Percentiles rank a stretch among this genome's conserved stretches.
phyloP scores from a whole-genome alignment of 2,329 filamentous ascomycete genomes.

The Microcyclosporella mali region DNA sequence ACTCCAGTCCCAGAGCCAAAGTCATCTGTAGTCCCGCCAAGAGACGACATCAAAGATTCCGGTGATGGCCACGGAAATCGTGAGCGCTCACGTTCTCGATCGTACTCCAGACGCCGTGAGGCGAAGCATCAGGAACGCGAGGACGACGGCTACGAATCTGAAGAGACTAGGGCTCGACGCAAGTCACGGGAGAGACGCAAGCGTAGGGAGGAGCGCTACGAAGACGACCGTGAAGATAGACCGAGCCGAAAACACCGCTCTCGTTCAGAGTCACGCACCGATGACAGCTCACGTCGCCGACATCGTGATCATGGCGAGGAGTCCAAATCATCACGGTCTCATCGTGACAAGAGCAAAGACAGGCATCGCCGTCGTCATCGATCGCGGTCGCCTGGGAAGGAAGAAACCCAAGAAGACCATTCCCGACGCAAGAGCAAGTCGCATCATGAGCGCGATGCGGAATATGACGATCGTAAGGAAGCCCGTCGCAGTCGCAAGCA shows the following conservation, averaged over 20 bases:
- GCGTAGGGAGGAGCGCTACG: conserved; percentile 42
- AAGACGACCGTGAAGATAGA: conserved; percentile 37
- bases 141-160: conserved; percentile 37
- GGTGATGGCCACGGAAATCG: conserved; percentile 5
- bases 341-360: conserved; percentile 41
- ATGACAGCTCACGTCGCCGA: conserved; percentile 52
- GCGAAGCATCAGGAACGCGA: conserved; percentile 44
- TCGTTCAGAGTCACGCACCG: conserved; percentile 59
- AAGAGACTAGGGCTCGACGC: conserved; percentile 33
- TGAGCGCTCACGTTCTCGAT: conserved; percentile 29
- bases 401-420: conserved; percentile 26
- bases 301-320: conserved; percentile 46
- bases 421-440: conserved; percentile 33
- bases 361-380: conserved; percentile 38
- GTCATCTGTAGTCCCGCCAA: too few species aligned
- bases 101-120: conserved; percentile 43
- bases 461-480: conserved; percentile 21
- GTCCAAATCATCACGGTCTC: conserved; percentile 40
- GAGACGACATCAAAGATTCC: conserved; percentile 31
- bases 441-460: conserved; percentile 32
- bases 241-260: conserved; percentile 50
- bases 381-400: conserved; percentile 34
- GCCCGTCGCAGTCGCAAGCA: conserved; percentile 31
- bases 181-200: conserved; percentile 30
- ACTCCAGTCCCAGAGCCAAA: conserved; percentile 13